Conservation (phyloP, 306 rosid species). For the Astragalus glycyphyllos region DNA sequence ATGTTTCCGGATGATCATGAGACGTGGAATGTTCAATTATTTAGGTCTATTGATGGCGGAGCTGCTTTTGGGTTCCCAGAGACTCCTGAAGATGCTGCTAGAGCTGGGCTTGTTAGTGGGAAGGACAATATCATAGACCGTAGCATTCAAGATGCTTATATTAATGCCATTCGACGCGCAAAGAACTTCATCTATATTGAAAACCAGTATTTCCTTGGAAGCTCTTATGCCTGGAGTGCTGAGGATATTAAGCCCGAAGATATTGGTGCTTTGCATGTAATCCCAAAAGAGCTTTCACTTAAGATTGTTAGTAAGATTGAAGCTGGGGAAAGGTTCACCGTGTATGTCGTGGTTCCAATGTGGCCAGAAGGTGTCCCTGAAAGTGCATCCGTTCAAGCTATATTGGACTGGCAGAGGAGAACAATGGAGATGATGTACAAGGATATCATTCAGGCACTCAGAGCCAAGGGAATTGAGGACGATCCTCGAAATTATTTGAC, state of each 20-base stretch:
- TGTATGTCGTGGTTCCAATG: constrained; percentile 75
- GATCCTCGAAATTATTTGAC: constrained; percentile 80
- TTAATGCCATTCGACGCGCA: constrained; percentile 75
- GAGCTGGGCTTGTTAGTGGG: constrained; percentile 74
- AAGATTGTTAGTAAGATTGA: constrained; percentile 75
- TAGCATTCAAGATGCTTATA: constrained; percentile 78
- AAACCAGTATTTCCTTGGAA: constrained; percentile 82
- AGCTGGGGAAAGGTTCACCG: constrained; percentile 74
- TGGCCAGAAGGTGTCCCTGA: constrained; percentile 84
- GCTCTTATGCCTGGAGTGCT: constrained; percentile 62
- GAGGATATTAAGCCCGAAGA: constrained; percentile 71
- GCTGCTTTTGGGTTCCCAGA: constrained; percentile 86
- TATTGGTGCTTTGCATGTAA: constrained; percentile 66
- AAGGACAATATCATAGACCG: constrained; percentile 77
- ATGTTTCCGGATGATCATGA: constrained; percentile 68
- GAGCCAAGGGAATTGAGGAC: constrained; percentile 62
- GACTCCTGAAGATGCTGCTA: constrained; percentile 77
- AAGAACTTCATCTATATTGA: constrained; percentile 74
- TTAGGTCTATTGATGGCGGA: constrained; percentile 81
- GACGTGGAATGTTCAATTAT: constrained; percentile 78
- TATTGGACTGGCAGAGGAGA: constrained; percentile 82
- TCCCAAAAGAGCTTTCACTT: constrained; percentile 77
- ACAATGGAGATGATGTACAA: constrained; percentile 82
- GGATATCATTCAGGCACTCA: constrained; percentile 63
- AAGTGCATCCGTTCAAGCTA: constrained; percentile 79